Base-by-base conservation (phyloP, 345 rosid genomes). In the Eucalyptus urophylla region DNA sequence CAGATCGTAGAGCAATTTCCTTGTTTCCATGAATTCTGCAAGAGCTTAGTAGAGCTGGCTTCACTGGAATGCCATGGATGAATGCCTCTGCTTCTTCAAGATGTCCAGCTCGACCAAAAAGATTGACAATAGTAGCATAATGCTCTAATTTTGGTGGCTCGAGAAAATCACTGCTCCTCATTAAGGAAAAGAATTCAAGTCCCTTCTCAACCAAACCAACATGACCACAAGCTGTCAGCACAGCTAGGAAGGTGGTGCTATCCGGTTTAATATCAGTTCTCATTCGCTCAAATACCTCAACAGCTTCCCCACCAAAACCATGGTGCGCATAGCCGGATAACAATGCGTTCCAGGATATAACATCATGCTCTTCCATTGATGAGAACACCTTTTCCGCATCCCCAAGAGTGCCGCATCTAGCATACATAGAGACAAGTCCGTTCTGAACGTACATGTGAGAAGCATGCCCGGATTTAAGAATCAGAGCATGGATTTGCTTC, bases 341-440 rank as follows among this genome's bases (percentile, higher is more conserved):
- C 88, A 93, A 81, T 43, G 94, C 65, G 80, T 93, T 93, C 95
- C 94, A 92, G 9, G 95, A 91, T 85, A 92, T 37, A 27, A 90
- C 87, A 89, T 93, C 94, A 29, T 24, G 92, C 29, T 90, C 69
- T 47, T 87, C 88, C 90, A 92, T 90, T 22, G 87, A 89, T 62
- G 89, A 58, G 90, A 91, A 93, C 76, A 90, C 89, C 50, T 16
- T 85, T 88, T 88, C 89, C 1, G 93, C 88, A 80, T 91, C 92
- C 16, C 11, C 56, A 40, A 92, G 90, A n/a, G 85, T 88, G 45
- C 93, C 94, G 25, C 91, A 91, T 89, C 91, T 90, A 50, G 95
- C 89, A 90, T 93, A 92, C 94, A 92, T 88, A 44, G 92, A 90
- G 83, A 93, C 88, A 40, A 91, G 89, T 37, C 92, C 93, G 24